Evolutionary conservation across 129 eudicot species (phyloP).

Genomic region (Pittosporum tobira): DNA sequence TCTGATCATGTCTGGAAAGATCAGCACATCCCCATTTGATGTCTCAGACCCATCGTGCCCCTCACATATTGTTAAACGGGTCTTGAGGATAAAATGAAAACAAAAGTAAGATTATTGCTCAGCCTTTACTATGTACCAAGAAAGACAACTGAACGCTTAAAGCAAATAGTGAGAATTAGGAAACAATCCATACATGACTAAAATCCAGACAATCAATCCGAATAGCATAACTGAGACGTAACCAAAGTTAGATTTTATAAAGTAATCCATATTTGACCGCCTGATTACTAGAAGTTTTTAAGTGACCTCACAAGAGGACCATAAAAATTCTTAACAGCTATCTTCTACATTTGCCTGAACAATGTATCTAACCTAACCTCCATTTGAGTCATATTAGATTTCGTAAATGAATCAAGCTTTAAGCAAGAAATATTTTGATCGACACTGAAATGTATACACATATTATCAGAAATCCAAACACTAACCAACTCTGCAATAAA

Average conservation of each 20-base stretch:
- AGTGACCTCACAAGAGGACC: too few relatives aligned
- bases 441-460: too few relatives aligned
- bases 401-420: too few relatives aligned
- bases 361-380: too few relatives aligned
- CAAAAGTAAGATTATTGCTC: constrained; percentile 7
- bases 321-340: too few relatives aligned
- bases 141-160: not conserved
- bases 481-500: not conserved
- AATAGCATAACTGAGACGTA: not conserved
- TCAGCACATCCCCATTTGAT: constrained; percentile 93
- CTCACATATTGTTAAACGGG: constrained; percentile 95
- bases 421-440: too few relatives aligned
- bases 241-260: too few relatives aligned
- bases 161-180: not conserved
- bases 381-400: too few relatives aligned
- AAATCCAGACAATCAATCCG: constrained; percentile 7
- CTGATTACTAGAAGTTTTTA: too few relatives aligned
- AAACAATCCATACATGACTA: not conserved
- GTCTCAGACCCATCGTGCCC: constrained; percentile 98
- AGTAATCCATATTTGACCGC: too few relatives aligned
- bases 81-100: constrained; percentile 27
- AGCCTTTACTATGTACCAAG: constrained; percentile 14
- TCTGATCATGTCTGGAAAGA: constrained; percentile 97
- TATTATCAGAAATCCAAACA: too few relatives aligned
- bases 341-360: too few relatives aligned